Evolutionary conservation across 768 basidiomycete species (phyloP).

Genomic region (Amylocystis lapponica): DNA sequence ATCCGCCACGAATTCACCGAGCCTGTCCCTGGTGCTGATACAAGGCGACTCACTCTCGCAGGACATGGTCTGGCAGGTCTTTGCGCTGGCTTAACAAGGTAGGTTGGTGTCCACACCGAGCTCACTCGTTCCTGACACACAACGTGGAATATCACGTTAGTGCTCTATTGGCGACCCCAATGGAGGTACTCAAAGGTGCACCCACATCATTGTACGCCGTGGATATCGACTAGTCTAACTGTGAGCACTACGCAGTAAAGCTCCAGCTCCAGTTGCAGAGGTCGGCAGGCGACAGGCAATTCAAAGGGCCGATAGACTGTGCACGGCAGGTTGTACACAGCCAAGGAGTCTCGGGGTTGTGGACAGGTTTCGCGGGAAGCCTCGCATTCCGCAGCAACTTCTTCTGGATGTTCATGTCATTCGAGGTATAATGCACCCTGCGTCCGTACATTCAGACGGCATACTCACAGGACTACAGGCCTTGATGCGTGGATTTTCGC

Average conservation of each 20-base stretch:
- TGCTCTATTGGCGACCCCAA: constrained; percentile 66
- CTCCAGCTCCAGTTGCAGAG: constrained; percentile 63
- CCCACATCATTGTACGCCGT: constrained; percentile 7
- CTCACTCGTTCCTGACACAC: constrained; percentile 1
- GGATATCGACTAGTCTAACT: not conserved
- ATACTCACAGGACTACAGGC: constrained; percentile 30
- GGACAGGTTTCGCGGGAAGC: constrained; percentile 71
- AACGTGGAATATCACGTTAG: constrained; percentile 36
- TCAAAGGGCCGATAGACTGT: constrained; percentile 63
- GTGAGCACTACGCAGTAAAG: constrained; percentile 34
- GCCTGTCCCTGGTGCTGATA: constrained; percentile 35
- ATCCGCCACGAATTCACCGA: constrained; percentile 50
- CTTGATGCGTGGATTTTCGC: constrained; percentile 55
- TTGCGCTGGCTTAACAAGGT: constrained; percentile 68
- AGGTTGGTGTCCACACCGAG: not conserved
- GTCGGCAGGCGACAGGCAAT: constrained; percentile 44
- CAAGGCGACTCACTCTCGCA: constrained; percentile 49
- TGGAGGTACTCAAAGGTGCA: constrained; percentile 71
- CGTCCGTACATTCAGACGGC: not conserved
- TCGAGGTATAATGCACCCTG: constrained; percentile 40
- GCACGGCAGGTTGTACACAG: constrained; percentile 53
- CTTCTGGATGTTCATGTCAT: constrained; percentile 72
- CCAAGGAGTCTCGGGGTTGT: constrained; percentile 63
- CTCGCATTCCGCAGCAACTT: constrained; percentile 71
- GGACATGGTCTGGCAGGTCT: constrained; percentile 66